Evolutionary conservation across 306 rosid genomes (phyloP), one percentile per base, ranked within the genome.

Genomic region (Abrus precatorius): DNA sequence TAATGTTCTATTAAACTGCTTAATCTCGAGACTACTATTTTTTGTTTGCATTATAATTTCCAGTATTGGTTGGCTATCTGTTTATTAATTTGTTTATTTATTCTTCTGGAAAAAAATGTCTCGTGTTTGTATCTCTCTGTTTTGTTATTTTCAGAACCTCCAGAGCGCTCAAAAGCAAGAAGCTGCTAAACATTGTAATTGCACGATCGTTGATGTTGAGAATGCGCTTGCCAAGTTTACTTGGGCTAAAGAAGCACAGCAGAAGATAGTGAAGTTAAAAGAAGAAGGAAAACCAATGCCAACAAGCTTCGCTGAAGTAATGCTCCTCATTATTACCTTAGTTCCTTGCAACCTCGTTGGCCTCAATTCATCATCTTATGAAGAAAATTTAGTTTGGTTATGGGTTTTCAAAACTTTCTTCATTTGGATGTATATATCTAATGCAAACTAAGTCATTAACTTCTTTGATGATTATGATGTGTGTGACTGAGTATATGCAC

Each of bases 241-340:
- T 13, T 95, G 99, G 99, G 98, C 98, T 33, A 91, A 87, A 85
- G 93, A 83, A 73, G 99, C 98, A 14, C 89, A 93, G 66, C 91
- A 83, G 88, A 93, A 90, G 94, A 82, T 95, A n/a, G 84, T 82
- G 48, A 82, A 86, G 85, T 79, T 93, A 74, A 71, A 91, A 75
- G 84, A 89, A 88, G 98, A 95, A 89, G 98, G 98, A 83, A 95
- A 95, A 84, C 97, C 99, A 5, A 70, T 89, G 86, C 98, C 98
- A 0, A 93, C 68, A 80, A 91, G 69, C 84, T 36, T 95, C 27
- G 79, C 77, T 5, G 99, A 95, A 81, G 82, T 72, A 83, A 71
- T 43, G 14, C 83, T 77, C 69, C 72, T 80, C 12, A 30, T 32
- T 43, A 28, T 38, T 57, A 65, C 52, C 63, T 55, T 72, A 32